These are phyloP conservation scores for Podospora sp. DNA, from an alignment of 495 filamentous ascomycete species.

Conservation along the genomic window DNA sequence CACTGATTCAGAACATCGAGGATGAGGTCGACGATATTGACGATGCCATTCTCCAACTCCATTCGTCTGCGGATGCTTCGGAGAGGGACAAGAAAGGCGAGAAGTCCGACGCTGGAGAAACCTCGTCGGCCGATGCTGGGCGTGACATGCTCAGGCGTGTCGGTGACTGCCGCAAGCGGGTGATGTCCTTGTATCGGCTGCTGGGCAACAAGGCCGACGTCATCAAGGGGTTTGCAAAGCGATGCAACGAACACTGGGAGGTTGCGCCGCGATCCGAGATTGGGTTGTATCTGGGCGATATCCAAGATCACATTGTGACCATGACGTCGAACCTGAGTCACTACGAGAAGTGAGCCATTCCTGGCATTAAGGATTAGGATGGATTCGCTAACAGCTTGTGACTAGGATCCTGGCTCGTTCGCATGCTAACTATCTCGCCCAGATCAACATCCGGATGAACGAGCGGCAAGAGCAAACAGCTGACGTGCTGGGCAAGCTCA, in stretches of 20 bases:
- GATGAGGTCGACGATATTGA: constrained; percentile 90
- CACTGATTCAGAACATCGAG: constrained; percentile 85
- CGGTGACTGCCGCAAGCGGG: constrained; percentile 92
- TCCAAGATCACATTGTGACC: constrained; percentile 97
- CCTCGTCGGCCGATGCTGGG: constrained; percentile 56
- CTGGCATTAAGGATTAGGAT: constrained; percentile 1
- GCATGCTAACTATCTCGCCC: constrained; percentile 93
- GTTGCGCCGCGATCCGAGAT: constrained; percentile 94
- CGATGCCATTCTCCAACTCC: constrained; percentile 75
- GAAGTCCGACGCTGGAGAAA: constrained; percentile 44
- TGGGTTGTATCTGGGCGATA: constrained; percentile 92
- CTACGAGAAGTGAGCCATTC: constrained; percentile 80
- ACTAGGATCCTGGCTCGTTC: constrained; percentile 83
- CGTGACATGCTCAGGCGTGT: constrained; percentile 87
- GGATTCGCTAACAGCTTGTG: constrained; percentile 11
- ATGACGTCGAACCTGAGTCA: constrained; percentile 95
- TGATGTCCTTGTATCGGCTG: constrained; percentile 89
- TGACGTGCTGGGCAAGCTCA: constrained; percentile 91
- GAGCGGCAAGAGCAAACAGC: constrained; percentile 95
- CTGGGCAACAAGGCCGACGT: constrained; percentile 98
- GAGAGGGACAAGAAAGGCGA: constrained; percentile 39
- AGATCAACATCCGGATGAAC: constrained; percentile 93
- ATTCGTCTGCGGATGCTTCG: constrained; percentile 55
- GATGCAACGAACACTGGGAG: constrained; percentile 98
- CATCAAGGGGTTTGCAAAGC: constrained; percentile 98